Evolutionary conservation across 768 basidiomycete species (phyloP).

Genomic region (Botryobasidium botryosum): DNA sequence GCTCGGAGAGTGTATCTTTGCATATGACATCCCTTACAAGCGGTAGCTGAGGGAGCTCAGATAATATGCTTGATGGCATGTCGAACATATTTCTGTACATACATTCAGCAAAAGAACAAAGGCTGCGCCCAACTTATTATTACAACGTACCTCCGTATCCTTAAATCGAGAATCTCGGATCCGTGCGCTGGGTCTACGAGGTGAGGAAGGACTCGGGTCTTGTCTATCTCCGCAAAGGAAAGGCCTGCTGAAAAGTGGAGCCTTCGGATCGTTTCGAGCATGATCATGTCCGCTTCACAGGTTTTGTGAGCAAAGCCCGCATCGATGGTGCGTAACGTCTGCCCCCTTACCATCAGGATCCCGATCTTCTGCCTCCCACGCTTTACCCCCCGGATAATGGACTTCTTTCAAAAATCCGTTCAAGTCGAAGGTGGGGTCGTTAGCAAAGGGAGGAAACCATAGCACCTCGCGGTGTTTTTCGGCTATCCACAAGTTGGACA

Average conservation of each 20-base stretch:
- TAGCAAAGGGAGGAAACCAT: conserved; percentile 44
- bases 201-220: conserved; percentile 29
- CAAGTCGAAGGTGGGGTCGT: conserved; percentile 43
- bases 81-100: too few relatives aligned
- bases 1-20: too few relatives aligned
- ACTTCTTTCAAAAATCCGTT: too few relatives aligned
- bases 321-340: too few relatives aligned
- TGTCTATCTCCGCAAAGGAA: conserved; percentile 30
- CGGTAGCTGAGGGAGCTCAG: too few relatives aligned
- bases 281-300: conserved; percentile 33
- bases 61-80: too few relatives aligned
- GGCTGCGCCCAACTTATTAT: too few relatives aligned
- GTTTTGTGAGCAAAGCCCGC: too few relatives aligned
- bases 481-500: too few relatives aligned
- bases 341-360: conserved; percentile 27
- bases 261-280: conserved; percentile 30
- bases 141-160: neutral
- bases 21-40: too few relatives aligned
- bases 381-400: conserved; percentile 25
- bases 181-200: neutral
- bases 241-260: conserved; percentile 27
- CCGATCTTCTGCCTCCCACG: conserved; percentile 30
- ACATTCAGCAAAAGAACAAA: too few relatives aligned
- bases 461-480: conserved; percentile 21
- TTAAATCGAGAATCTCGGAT: neutral